Base-by-base conservation (phyloP, 306 rosid genomes). In the Gastrolobium villosum region DNA sequence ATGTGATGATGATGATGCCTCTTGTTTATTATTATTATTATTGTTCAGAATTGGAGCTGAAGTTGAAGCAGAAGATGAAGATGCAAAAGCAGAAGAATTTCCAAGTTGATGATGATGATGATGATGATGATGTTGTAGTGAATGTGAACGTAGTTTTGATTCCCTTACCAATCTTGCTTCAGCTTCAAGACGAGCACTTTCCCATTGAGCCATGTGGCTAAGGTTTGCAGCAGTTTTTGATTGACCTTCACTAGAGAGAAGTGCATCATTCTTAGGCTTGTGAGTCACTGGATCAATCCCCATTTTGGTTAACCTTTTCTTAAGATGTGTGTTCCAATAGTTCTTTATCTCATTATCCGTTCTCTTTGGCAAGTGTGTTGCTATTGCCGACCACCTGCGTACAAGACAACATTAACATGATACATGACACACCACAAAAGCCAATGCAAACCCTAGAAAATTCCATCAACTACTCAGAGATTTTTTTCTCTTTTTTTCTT, bases 121-220 rank as follows among this genome's bases (percentile, higher is more conserved):
- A 20, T 20, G 26, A 20, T 20, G 26, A 20, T 20, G 83, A 10
- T 72, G 86, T 36, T 82, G 83, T 30, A 85, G 56, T n/a, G 90
- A 86, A 53, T 88, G 89, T 3, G 93, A 82, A 7, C 91, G 91
- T 6, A 93, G 80, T 76, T 86, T 96, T 6, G 99, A 96, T 77
- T 96, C 99, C 57, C 99, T 82, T 7, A 93, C 99, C 5, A 96
- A 88, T 48, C 99, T 84, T 7, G 99, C 98, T 82, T 96, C 99
- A 32, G 99, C 99, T 89, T 96, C 99, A 10, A 96, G 98, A 4
- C 99, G 86, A 39, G 99, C 99, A 75, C 99, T 96, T 46, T 96
- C 99, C 99, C 99, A 96, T 67, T 96, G 99, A 60, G 99, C 98
- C 94, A 93, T 96, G 88, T 96, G 99, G 89, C 96, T 90, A 15